Evolutionary conservation across 176 grass and related monocot species (phyloP), one percentile per base, ranked within the genome.

Genomic region (Hsuehochloa calcarea): DNA sequence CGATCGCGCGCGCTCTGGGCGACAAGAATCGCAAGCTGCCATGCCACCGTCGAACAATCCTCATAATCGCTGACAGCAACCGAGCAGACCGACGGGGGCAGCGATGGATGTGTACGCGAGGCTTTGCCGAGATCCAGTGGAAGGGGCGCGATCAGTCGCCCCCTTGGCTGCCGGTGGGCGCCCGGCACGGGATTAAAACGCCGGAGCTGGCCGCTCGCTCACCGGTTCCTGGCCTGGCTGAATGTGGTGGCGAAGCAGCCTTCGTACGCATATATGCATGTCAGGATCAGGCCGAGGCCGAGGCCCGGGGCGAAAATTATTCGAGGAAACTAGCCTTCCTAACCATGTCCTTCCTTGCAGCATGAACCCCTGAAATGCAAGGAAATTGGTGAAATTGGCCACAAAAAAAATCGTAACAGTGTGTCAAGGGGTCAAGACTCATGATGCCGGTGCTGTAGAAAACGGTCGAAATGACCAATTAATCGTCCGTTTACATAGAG

Each of bases 51-150:
- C 54, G 41, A 63, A 31, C 77, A 79, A 1, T 45, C 60, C 2
- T 65, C 77, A 47, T 67, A 0, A 80, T 80, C 40, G 16, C 60
- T 65, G 77, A 65, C 77, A 79, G 59, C 77, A 34, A 49, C 76
- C 15, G 39, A 16, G 39, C 39, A 10, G 20, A 61, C 75, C 39
- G 13, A 20, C 38, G 58, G 5, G 5, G 22, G 54, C 55, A n/a
- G 75, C 75, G 38, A 63, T 25, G 37, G 75, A 25, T 17, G 73
- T 5, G 51, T 20, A 39, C 50, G 73, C 73, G 2, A 27, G 27
- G 9, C 17, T 51, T 51, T 19, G 16, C 31, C 12, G 74, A 58
- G 34, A 60, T 6, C 13, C 39, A 4, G 55, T 51, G 70, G 45
- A 43, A 23, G 54, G 75, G 14, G 75, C 75, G 75, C 10, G 4